Evolutionary conservation across 1,139 yeast species (phyloP), one percentile per base, ranked within the genome.

Genomic region (Arxiozyma heterogenica): DNA sequence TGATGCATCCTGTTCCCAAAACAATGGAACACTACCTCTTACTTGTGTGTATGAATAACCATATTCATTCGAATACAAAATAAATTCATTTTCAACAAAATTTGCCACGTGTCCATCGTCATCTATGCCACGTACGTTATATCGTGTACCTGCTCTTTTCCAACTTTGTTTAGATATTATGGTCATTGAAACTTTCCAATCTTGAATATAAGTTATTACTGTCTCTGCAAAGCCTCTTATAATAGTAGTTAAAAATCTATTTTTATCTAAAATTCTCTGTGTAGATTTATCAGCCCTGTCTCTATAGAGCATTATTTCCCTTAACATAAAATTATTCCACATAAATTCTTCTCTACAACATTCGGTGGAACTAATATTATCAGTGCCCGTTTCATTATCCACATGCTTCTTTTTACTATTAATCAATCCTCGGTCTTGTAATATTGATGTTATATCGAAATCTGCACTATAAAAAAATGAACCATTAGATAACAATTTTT

Each of bases 1-100:
- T n/a, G 84, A 73, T 1, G 95, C 83, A 64, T 91, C 98, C 68
- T 94, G 99, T 67, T 94, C 98, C 98, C 98, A 94, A 66, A 94
- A 94, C 1, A 94, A 78, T 0, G 99, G 98, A 3, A 93, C 93
- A 18, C 96, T 86, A 2, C 99, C 99, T 68, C 99, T 76, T 18
- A 93, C 80, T 69, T 91, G 96, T 1, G 86, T 81, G 67, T 84
- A 91, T 1, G 97, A 82, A 66, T 82, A 89, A 53, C 79, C 75
- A 41, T 84, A 76, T 51, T 80, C 80, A 15, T 75, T 72, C 1
- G 80, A 78, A 66, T 79, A 81, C 61, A 83, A 69, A 41, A 93
- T 84, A 49, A 89, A 79, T 68, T 94, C 99, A 0, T 98, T 88
- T 65, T 93, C 98, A 41, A 93, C 98, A 69, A 88, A 93, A 70